Evolutionary conservation across 352 stramenopile species (phyloP).

Genomic region (Pythium oligandrum): DNA sequence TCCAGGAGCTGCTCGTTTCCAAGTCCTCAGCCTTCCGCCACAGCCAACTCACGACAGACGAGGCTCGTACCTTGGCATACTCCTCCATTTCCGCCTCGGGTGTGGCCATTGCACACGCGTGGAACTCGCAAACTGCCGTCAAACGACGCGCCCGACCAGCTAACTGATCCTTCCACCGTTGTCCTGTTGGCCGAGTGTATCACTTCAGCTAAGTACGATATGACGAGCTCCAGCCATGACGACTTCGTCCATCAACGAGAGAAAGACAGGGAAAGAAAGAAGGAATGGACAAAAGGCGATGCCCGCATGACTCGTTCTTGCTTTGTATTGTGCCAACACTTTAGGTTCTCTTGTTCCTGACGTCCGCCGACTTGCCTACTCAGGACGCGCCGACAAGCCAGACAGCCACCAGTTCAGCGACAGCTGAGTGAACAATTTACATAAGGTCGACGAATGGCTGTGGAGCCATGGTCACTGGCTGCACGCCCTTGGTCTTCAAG

Average conservation of each 20-base stretch:
- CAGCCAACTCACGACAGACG: no score
- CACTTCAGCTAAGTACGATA: slow-evolving; percentile 8
- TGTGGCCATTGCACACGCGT: slow-evolving; percentile 23
- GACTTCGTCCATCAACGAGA: not conserved
- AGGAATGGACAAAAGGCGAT: slow-evolving; percentile 4
- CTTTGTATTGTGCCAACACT: slow-evolving; percentile 41
- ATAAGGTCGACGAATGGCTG: slow-evolving; percentile 98
- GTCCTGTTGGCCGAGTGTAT: not conserved
- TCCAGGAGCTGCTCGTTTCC: slow-evolving; percentile 47
- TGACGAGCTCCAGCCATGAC: no score
- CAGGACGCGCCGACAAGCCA: no score
- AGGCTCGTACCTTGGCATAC: slow-evolving; percentile 52
- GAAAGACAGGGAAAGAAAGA: slow-evolving; percentile 6
- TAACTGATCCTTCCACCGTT: not conserved
- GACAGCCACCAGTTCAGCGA: no score
- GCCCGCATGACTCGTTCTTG: slow-evolving; percentile 33
- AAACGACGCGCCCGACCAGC: slow-evolving; percentile 8
- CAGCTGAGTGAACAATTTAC: slow-evolving; percentile 55
- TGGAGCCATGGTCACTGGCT: slow-evolving; percentile 96
- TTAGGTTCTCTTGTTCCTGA: slow-evolving; percentile 21
- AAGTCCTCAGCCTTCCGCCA: no score
- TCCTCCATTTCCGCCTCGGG: slow-evolving; percentile 62
- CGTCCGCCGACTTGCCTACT: no score
- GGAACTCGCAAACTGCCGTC: not conserved
- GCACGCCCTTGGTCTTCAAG: slow-evolving; percentile 85